Evolutionary conservation across 2,329 filamentous ascomycete genomes (phyloP).

Genomic region (Ophiosphaerella herpotricha): DNA sequence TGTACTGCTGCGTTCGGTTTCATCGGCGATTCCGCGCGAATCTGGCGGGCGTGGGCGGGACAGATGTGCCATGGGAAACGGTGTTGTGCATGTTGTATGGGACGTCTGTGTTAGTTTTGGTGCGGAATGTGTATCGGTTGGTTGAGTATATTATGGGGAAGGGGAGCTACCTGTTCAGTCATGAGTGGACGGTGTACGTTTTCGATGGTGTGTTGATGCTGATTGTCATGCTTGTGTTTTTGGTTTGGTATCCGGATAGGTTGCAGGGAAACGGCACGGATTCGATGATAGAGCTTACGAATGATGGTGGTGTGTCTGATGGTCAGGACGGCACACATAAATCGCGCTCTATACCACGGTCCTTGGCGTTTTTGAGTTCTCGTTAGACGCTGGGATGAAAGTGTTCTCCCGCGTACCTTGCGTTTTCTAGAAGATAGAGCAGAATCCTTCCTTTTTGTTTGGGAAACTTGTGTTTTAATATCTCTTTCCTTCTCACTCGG

Average conservation of each 20-base stretch:
- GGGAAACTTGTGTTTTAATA: too few species aligned
- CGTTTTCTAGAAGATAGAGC: too few species aligned
- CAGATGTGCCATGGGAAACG: slow-evolving; percentile 35
- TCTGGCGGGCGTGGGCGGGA: slow-evolving; percentile 22
- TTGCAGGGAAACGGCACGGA: slow-evolving; percentile 1
- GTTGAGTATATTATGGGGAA: slow-evolving; percentile 48
- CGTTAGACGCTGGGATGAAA: too few species aligned
- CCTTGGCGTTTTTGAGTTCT: too few species aligned
- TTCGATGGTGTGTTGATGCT: slow-evolving; percentile 55
- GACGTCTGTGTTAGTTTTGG: slow-evolving; percentile 47
- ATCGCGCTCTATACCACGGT: too few species aligned
- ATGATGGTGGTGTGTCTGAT: background rate
- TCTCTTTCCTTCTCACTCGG: too few species aligned
- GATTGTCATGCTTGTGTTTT: slow-evolving; percentile 11
- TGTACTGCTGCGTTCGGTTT: slow-evolving; percentile 54
- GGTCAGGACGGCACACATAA: too few species aligned
- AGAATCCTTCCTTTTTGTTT: too few species aligned
- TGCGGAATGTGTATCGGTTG: slow-evolving; percentile 53
- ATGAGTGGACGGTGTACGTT: slow-evolving; percentile 58
- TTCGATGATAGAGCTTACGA: slow-evolving; percentile 10
- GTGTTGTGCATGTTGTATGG: slow-evolving; percentile 43
- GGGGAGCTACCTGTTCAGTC: slow-evolving; percentile 53
- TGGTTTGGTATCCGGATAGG: slow-evolving; percentile 13
- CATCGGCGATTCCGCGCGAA: slow-evolving; percentile 46
- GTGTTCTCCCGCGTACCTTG: too few species aligned